Evolutionary conservation across 2,329 filamentous ascomycete species (phyloP).

Genomic region (Mycogone perniciosa): DNA sequence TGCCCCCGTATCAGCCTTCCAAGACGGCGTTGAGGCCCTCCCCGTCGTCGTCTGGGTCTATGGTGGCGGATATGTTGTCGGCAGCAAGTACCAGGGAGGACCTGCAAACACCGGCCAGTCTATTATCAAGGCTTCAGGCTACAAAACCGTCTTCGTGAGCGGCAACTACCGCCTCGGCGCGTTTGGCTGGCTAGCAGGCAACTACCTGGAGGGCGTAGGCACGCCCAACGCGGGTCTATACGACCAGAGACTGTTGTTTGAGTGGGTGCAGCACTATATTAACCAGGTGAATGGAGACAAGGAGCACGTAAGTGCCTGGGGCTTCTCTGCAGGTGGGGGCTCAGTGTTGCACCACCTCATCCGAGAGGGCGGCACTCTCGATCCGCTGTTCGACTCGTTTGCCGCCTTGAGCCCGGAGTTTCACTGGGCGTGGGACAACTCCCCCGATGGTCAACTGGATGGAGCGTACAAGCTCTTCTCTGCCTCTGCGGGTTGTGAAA

Average conservation of each 20-base stretch:
- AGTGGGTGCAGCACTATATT: constrained; percentile 49
- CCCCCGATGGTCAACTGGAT: constrained; percentile 10
- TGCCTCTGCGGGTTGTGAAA: not conserved
- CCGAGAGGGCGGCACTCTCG: constrained; percentile 33
- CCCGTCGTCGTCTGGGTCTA: too few species aligned
- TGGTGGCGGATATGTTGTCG: too few species aligned
- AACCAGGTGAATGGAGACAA: not conserved
- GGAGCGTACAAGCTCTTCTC: constrained; percentile 10
- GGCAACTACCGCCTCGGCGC: constrained; percentile 51
- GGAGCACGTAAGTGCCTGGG: not conserved
- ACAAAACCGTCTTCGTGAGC: too few species aligned
- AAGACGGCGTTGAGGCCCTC: too few species aligned
- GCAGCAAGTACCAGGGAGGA: too few species aligned
- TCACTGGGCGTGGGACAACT: constrained; percentile 16
- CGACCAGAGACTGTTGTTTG: constrained; percentile 50
- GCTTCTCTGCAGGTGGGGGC: not conserved
- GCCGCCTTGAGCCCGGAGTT: constrained; percentile 12
- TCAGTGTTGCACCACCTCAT: constrained; percentile 18
- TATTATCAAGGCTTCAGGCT: too few species aligned
- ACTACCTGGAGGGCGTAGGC: constrained; percentile 43
- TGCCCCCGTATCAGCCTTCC: too few species aligned
- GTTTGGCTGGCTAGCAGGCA: constrained; percentile 52
- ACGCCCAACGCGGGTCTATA: constrained; percentile 53
- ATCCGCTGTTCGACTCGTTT: constrained; percentile 34
- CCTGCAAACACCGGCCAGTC: too few species aligned